Base-by-base conservation (phyloP, 1,284 basidiomycete species). In the Takashimella koratensis region DNA sequence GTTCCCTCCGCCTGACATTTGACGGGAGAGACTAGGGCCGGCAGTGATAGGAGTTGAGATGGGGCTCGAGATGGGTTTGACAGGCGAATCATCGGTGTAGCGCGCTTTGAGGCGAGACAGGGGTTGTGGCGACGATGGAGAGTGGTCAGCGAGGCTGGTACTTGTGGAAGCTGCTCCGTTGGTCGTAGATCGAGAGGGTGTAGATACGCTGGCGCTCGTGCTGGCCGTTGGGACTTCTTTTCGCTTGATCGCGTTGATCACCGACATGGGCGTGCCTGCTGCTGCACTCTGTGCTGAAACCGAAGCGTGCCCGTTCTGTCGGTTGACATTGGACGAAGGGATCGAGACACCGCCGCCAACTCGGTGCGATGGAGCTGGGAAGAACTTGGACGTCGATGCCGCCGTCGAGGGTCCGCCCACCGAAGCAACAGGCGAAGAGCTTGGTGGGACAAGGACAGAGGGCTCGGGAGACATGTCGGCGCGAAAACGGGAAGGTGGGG, bases 61-160 rank as follows among this genome's bases (percentile, higher is more conserved):
- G 30, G 30, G 16, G 16, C 30, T 36, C 8, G 30, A 36, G 30
- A 16, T 36, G 30, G 16, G 10, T 36, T 36, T 36, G 8, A 36
- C 30, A 13, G 63, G 60, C 1, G 58, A 49, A 5, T 55, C 57
- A 45, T 60, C 64, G 21, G 48, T 51, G 22, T 57, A 60, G 19
- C 51, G 45, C 26, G 56, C 48, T 56, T 64, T 71, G 49, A 63
- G 45, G 20, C 57, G 55, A 24, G 54, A 59, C 20, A 60, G 55
- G 16, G 49, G 60, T 43, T 45, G 60, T 13, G 65, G 62, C 22
- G 65, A 59, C 2, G 27, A 26, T 3, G 63, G 62, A 5, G 60
- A 60, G 21, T 43, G 49, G 44, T 54, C 53, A 27, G 45, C 40
- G 6, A 13, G 45, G 26, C 19, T 26, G 6, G 8, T 11, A 26